Evolutionary conservation across 169 alveolate genomes (phyloP), one percentile per base, ranked within the genome.

Genomic region (Plasmodium fragile): DNA sequence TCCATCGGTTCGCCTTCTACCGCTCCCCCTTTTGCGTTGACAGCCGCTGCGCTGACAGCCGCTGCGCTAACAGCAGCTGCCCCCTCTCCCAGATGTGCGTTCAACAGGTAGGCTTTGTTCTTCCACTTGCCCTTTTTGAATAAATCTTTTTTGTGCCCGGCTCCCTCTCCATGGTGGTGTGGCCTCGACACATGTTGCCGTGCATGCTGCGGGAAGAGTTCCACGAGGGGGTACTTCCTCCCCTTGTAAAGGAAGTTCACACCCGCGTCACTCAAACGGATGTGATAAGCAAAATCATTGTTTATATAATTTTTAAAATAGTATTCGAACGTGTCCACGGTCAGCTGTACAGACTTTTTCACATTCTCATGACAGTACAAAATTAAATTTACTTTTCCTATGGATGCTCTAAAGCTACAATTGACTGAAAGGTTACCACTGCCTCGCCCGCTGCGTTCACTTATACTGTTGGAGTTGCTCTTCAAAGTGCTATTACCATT

Each of bases 161-260:
- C 41, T 3, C 11, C 13, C 10, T 65, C 75, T 0, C 36, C 75
- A 8, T 22, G 30, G n/a, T 22, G 75, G 36, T 65, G 75, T 0
- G 11, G 11, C 10, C 13, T n/a, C 4, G 53, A 43, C 10, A 10
- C n/a, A 4, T 43, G 53, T 28, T 16, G 30, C 7, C 25, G n/a
- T 16, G 79, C 1, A 13, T 73, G 78, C 7, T 22, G 45, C 2
- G 45, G n/a, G 41, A 85, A 73, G 4, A 85, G 32, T 28, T 77
- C 84, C 11, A 85, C n/a, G 3, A 85, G 34, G 25, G 93, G 93
- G 30, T 85, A 85, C 30, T 73, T 85, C 43, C 79, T 85, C 36
- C 79, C 59, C 79, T 85, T 85, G 43, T 85, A 39, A 0, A 73
- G 4, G 65, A 85, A 85, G 16, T 30, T 73, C 25, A 85, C 8